Evolutionary conservation across 140 eudicot species (phyloP).

Genomic region (Cichorium intybus): DNA sequence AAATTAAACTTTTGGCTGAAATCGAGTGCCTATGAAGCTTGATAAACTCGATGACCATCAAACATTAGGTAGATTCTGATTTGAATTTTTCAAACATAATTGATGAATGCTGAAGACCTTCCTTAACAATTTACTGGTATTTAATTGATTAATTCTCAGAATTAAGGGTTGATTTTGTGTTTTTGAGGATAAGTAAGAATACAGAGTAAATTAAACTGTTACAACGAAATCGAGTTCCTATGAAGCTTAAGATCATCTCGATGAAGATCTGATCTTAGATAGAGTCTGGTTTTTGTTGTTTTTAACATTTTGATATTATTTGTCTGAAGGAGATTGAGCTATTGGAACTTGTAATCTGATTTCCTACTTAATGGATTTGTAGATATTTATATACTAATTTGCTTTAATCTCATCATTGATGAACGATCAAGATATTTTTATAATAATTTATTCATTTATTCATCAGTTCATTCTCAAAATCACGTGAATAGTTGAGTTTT

Average conservation of each 20-base stretch:
- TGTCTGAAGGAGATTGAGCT: too few relatives aligned
- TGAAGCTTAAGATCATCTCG: constrained; percentile 2
- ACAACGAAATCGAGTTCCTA: not conserved
- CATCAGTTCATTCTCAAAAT: not conserved
- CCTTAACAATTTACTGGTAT: not conserved
- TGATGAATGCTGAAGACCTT: not conserved
- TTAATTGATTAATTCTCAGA: not conserved
- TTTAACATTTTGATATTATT: not conserved
- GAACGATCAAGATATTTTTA: not conserved
- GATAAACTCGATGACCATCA: not conserved
- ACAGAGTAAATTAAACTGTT: not conserved
- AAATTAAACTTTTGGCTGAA: too few relatives aligned
- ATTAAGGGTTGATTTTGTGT: not conserved
- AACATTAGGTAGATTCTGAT: not conserved
- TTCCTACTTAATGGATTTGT: not conserved
- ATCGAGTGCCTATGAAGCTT: not conserved
- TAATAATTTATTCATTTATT: not conserved
- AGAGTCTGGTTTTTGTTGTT: not conserved
- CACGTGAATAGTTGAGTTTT: not conserved
- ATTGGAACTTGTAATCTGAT: not conserved
- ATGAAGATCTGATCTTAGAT: not conserved
- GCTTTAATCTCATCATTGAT: not conserved
- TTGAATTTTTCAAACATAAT: not conserved
- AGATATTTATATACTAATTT: not conserved
- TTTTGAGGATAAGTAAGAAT: not conserved